Evolutionary conservation across 1,284 basidiomycete genomes (phyloP).

Genomic region (Golubevia sp.): DNA sequence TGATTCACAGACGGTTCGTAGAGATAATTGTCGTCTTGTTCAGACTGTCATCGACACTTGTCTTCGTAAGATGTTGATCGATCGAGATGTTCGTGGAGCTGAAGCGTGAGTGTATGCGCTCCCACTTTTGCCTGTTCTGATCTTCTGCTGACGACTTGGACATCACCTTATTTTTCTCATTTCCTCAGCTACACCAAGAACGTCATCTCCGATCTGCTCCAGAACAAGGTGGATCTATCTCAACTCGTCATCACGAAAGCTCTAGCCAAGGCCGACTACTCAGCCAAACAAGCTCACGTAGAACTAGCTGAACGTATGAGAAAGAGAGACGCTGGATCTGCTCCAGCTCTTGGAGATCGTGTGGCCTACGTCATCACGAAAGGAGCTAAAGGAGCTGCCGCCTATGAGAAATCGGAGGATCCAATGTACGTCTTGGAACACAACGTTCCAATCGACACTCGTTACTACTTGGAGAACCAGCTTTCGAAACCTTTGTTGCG

Average conservation of each 20-base stretch:
- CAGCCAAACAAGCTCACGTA: constrained; percentile 44
- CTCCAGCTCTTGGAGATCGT: constrained; percentile 56
- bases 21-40: constrained; percentile 60
- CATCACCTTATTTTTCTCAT: background rate
- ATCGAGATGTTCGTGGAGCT: constrained; percentile 58
- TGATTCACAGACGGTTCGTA: constrained; percentile 44
- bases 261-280: constrained; percentile 53
- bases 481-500: constrained; percentile 58
- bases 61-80: constrained; percentile 60
- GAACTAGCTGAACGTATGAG: constrained; percentile 60
- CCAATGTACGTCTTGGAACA: constrained; percentile 60
- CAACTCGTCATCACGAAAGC: constrained; percentile 61
- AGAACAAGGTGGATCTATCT: constrained; percentile 61
- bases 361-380: constrained; percentile 61
- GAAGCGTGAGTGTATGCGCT: constrained; percentile 36
- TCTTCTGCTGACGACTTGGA: background rate
- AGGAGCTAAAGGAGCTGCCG: constrained; percentile 50
- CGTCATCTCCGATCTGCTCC: constrained; percentile 56
- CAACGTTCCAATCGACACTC: constrained; percentile 60
- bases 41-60: constrained; percentile 61
- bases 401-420: constrained; percentile 59
- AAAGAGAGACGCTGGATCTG: constrained; percentile 57
- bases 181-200: constrained; percentile 28
- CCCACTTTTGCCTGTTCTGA: background rate
- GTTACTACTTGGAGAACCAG: constrained; percentile 61